Evolutionary conservation across 2,329 filamentous ascomycete species (phyloP), one percentile per base, ranked within the genome.

Genomic region (Neofusicoccum sp.): DNA sequence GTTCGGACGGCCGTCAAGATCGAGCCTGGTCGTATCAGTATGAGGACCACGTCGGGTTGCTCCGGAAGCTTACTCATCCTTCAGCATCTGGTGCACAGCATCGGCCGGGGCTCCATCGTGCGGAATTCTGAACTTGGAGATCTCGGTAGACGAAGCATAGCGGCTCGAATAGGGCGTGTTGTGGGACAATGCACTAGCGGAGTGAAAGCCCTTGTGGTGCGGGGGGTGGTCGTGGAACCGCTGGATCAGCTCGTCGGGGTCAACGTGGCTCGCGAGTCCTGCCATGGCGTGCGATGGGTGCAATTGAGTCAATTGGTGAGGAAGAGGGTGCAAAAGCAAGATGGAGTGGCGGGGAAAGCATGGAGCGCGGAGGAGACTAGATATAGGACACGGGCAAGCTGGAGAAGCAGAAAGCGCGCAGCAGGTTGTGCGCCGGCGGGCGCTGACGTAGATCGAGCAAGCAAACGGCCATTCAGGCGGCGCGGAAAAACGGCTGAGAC

Each of bases 1-100:
- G 65, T 87, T 88, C 0, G 88, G 87, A 49, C 82, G 80, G 30
- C 87, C 85, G 67, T 89, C 86, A 2, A 89, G 77, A 70, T 88
- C 84, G 36, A 86, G 71, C 67, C 67, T 51, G 61, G 3, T 44
- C 11, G 40, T 45, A 30, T 59, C 24, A 61, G 43, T 14, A 8
- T n/a, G n/a, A n/a, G n/a, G n/a, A 28, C 11, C 16, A 16, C 8
- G 8, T 9, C 6, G 34, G 14, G 12, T 4, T 34, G 24, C 2
- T 43, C 6, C 2, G 36, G 20, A 20, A 14, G 58, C 65, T 60
- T 41, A 67, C 65, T 77, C 75, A 54, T 78, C 76, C 61, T 77
- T 77, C 62, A 79, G 69, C 71, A 90, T 79, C 65, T 88, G 85
- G 66, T 88, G 85, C 1, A 88, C 87, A 0, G 84, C 82, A 64